A percentile compares a stretch with the other conserved stretches of the same genome.
Conservation (phyloP, 1,139 yeast genomes). For the Yamadazyma sp. region DNA sequence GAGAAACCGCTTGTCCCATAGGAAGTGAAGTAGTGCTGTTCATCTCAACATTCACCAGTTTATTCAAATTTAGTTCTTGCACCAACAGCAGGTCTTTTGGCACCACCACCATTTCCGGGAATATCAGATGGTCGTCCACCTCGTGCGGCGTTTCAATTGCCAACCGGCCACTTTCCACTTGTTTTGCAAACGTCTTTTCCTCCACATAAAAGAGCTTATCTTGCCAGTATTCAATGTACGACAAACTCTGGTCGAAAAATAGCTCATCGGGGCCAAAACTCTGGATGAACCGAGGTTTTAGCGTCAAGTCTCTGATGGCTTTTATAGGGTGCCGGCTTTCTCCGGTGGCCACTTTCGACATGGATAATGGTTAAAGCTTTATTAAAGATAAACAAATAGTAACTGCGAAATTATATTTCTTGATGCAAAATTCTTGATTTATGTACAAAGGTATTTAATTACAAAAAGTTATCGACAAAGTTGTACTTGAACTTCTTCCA, state of each 20-base stretch:
- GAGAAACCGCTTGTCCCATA: constrained; percentile 3
- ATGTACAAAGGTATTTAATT: background rate
- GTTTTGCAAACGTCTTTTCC: constrained; percentile 21
- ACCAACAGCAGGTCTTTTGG: constrained; percentile 1
- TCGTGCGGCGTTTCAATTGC: background rate
- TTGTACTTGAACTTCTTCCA: constrained; percentile 42
- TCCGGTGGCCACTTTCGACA: background rate
- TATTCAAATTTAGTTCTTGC: constrained; percentile 3
- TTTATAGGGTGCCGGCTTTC: constrained; percentile 6
- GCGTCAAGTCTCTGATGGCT: constrained; percentile 23
- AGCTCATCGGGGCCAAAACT: constrained; percentile 35
- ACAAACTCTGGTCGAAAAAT: constrained; percentile 23
- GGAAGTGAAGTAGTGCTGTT: background rate
- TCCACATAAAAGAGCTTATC: constrained; percentile 31
- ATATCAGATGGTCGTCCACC: background rate
- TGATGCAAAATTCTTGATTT: background rate
- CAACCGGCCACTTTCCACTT: constrained; percentile 3
- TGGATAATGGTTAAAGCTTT: background rate
- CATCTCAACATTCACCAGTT: constrained; percentile 3
- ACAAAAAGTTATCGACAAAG: constrained; percentile 29
- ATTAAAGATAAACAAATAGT: background rate
- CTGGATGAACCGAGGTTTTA: constrained; percentile 35
- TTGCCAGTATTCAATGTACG: constrained; percentile 37
- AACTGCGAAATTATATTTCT: background rate
- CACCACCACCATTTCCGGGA: background rate